Percentiles rank a stretch among this genome's conserved stretches.
Evolutionary conservation across 2,329 filamentous ascomycete genomes (phyloP).

Genomic region (Claviceps monticola): DNA sequence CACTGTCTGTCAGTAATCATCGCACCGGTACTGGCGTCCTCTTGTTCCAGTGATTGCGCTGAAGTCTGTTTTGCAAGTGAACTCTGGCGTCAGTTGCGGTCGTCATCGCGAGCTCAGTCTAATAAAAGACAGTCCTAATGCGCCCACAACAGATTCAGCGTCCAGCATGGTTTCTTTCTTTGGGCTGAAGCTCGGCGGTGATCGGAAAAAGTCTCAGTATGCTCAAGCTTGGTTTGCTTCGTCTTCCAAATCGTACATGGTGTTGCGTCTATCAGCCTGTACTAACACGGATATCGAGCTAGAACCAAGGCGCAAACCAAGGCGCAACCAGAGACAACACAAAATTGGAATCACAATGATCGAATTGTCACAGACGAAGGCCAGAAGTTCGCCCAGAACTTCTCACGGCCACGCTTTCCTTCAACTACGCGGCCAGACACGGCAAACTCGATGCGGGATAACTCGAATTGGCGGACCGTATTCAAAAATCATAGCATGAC

Average conservation of each 20-base stretch:
- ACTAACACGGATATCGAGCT: not conserved
- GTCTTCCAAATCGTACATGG: not conserved
- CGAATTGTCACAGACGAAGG: conserved; percentile 20
- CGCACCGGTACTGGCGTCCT: not conserved
- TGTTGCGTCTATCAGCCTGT: not conserved
- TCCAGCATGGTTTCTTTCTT: conserved; percentile 44
- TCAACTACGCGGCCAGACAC: conserved; percentile 25
- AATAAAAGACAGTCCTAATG: not conserved
- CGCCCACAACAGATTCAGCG: not conserved
- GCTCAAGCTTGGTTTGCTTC: conserved; percentile 6
- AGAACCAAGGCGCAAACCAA: conserved; percentile 6
- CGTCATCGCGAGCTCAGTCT: not conserved
- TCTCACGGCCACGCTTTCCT: conserved; percentile 20
- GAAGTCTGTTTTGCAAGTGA: not conserved
- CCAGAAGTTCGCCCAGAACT: conserved; percentile 23
- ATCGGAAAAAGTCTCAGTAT: conserved; percentile 42
- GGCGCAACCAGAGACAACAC: conserved; percentile 9
- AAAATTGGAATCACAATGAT: conserved; percentile 19
- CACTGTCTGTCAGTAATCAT: not conserved
- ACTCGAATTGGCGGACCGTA: conserved; percentile 18
- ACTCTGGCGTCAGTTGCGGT: not conserved
- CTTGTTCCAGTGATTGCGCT: not conserved
- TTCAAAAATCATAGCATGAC: conserved; percentile 24
- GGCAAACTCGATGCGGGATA: conserved; percentile 20
- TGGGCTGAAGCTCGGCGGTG: conserved; percentile 39